Conservation (phyloP, 768 basidiomycete genomes). For the Chiua virens region DNA sequence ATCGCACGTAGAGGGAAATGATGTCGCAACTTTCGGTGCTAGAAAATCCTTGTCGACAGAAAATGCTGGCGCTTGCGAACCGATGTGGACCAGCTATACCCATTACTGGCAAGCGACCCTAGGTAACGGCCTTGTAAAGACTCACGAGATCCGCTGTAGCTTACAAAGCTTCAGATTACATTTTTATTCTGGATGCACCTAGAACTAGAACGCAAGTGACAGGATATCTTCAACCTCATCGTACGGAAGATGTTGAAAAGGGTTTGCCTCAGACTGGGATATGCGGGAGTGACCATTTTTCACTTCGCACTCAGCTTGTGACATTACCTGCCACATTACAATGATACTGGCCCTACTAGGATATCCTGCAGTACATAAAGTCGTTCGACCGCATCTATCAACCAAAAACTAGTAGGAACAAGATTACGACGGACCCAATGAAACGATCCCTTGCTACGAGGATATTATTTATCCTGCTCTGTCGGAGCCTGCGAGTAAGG, state of each 20-base stretch:
- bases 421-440: not conserved
- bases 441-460: not conserved
- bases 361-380: constrained; percentile 10
- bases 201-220: constrained; percentile 36
- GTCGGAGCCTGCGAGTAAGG: constrained; percentile 85
- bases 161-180: constrained; percentile 65
- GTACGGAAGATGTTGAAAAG: constrained; percentile 52
- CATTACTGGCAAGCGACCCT: constrained; percentile 82
- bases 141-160: not conserved
- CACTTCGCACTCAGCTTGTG: constrained; percentile 65
- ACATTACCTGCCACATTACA: constrained; percentile 11
- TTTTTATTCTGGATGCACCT: constrained; percentile 66
- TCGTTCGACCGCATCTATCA: not conserved
- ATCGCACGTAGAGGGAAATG: constrained; percentile 10
- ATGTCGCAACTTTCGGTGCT: constrained; percentile 49
- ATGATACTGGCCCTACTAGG: constrained; percentile 9
- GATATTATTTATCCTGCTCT: constrained; percentile 39
- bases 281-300: constrained; percentile 86
- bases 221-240: constrained; percentile 64
- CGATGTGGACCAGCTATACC: constrained; percentile 87
- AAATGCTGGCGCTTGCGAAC: constrained; percentile 64
- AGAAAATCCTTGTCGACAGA: constrained; percentile 40
- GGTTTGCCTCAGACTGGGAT: constrained; percentile 81
- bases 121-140: constrained; percentile 44
- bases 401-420: not conserved